phyloP scores from a whole-genome alignment of 768 basidiomycete species.

The Suillus subalutaceus region DNA sequence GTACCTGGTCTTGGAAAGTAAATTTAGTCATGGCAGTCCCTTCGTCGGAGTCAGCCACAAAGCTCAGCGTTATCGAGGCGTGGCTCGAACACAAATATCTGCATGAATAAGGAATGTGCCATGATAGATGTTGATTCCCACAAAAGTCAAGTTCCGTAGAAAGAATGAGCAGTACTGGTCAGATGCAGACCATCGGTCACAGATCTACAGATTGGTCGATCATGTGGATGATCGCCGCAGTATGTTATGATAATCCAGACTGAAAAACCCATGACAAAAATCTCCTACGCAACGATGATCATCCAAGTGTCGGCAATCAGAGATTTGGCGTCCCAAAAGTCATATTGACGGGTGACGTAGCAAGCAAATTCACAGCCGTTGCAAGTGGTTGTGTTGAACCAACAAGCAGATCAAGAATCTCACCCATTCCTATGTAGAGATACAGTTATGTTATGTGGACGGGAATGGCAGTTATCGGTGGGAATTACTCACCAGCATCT shows the following conservation, averaged over 20 bases:
- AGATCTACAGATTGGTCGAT: not conserved
- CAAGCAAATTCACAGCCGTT: not conserved
- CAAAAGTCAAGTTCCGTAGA: not conserved
- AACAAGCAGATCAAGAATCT: no score
- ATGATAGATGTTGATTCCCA: no score
- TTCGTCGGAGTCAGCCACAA: not conserved
- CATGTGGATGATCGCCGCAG: not conserved
- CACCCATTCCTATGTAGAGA: not conserved
- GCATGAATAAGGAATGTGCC: not conserved
- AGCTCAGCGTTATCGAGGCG: not conserved
- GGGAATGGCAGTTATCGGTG: not conserved
- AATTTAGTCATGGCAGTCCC: not conserved
- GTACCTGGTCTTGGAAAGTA: not conserved
- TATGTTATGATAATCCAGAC: not conserved
- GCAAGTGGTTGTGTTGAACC: not conserved
- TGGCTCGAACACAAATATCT: not conserved
- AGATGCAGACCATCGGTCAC: no score
- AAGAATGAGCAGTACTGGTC: no score
- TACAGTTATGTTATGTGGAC: no score
- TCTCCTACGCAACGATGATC: not conserved
- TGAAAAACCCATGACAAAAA: not conserved
- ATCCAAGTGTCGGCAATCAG: not conserved
- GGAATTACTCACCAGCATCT: not conserved
- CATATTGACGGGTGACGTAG: not conserved
- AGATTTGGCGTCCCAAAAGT: not conserved